Evolutionary conservation across 176 grass and related monocot genomes (phyloP).

Genomic region (Rhynchospora breviuscula): DNA sequence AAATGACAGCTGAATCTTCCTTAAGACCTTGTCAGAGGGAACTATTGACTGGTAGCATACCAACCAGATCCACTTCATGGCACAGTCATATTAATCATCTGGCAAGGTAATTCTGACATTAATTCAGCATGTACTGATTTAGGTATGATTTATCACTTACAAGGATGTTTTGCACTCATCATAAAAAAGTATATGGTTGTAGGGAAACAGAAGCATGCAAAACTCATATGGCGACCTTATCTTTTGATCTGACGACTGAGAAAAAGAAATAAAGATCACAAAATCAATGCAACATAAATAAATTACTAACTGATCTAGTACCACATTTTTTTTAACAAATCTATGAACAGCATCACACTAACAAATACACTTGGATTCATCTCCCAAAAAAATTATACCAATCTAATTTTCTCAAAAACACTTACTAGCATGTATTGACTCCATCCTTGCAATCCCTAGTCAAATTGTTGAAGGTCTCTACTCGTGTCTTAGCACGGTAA

Average conservation of each 20-base stretch:
- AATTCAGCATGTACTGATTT: background rate
- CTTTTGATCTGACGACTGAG: background rate
- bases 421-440: slow-evolving; percentile 57
- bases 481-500: slow-evolving; percentile 55
- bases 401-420: background rate
- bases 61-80: background rate
- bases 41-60: background rate
- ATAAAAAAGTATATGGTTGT: background rate
- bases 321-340: background rate
- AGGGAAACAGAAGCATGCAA: background rate
- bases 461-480: slow-evolving; percentile 94
- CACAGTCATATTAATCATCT: background rate
- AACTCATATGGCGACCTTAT: background rate
- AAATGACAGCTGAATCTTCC: background rate
- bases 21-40: background rate
- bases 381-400: background rate
- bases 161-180: background rate
- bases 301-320: background rate
- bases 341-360: slow-evolving; percentile 7
- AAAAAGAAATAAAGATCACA: background rate
- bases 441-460: slow-evolving; percentile 98
- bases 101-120: background rate
- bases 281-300: background rate
- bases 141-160: background rate
- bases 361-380: background rate